Base-by-base conservation (phyloP, 495 filamentous ascomycete species). In the Lindgomyces ingoldianus region DNA sequence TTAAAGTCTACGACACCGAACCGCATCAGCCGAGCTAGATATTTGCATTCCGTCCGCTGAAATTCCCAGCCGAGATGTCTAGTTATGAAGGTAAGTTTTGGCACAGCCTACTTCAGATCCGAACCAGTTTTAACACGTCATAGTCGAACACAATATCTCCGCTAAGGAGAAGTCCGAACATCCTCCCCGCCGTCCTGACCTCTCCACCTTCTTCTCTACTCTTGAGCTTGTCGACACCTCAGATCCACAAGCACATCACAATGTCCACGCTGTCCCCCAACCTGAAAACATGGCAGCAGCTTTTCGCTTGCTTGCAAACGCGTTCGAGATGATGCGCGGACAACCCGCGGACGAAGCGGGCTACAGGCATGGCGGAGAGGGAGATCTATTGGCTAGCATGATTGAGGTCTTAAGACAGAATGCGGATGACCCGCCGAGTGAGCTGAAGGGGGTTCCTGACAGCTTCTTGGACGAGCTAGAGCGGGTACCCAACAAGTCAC, bases 81-180 rank as follows among this genome's bases (percentile, higher is more conserved):
- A 67, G 72, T 48, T 77, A 77, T 69, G 74, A 77, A 67, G 74
- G 75, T 70, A 63, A 57, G 61, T 60, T 39, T 30, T 1, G 33
- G 47, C 48, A 53, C 25, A 16, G 53, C 55, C 48, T 27, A 4
- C 45, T 29, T 24, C 9, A 55, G 12, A 18, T 29, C 42, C 16
- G 14, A 60, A 42, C 30, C 24, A 33, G 19, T 21, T 56, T 65
- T 41, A 60, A 33, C 27, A 24, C 49, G 4, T 47, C 19, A n/a
- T 68, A 96, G 92, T 93, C 72, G 93, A 96, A 75, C 93, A 97
- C 80, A 89, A 87, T 73, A 89, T 89, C 73, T 61, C 73, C 36
- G 48, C 71, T 12, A 64, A 62, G 25, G 55, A 73, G n/a, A 42
- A 70, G 59, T 66, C 77, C 55, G 63, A 71, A 59, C 39, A 78